Conservation (phyloP, 2,329 filamentous ascomycete genomes). For the Emmonsia crescens region DNA sequence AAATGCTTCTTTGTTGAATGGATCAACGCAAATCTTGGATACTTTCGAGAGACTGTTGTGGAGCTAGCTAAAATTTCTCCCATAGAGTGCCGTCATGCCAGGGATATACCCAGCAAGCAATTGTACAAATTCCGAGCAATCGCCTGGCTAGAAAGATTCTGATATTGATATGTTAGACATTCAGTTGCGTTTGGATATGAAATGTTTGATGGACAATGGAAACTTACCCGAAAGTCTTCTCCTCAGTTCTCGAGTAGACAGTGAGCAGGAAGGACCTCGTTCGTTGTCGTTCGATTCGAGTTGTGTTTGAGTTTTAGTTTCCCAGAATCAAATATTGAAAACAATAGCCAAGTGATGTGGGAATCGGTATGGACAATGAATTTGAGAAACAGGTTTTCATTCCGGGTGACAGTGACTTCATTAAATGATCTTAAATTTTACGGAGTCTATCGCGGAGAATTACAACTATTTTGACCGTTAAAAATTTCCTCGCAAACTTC, state of each 20-base stretch:
- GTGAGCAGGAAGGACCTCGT: not conserved
- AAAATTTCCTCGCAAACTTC: not conserved
- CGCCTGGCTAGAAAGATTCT: not conserved
- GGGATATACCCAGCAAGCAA: not conserved
- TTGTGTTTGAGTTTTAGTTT: not conserved
- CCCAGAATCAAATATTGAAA: not conserved
- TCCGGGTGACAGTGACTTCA: not conserved
- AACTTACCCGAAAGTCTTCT: not conserved
- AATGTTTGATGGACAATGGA: not conserved
- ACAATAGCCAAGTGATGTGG: not conserved
- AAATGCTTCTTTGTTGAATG: not conserved
- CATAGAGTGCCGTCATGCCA: not conserved
- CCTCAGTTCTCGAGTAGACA: not conserved
- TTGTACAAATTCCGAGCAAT: not conserved
- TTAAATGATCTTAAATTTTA: not conserved
- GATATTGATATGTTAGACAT: not conserved
- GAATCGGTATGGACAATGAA: not conserved
- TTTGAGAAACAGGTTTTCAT: not conserved
- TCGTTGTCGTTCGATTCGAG: not conserved
- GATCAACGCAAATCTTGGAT: not conserved
- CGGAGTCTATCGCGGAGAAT: not conserved
- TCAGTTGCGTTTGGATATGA: not conserved
- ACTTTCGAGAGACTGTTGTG: not conserved
- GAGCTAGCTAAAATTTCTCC: not conserved
- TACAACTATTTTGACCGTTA: not conserved